phyloP scores from a whole-genome alignment of 169 alveolate genomes.

The Perkinsus marinus region DNA sequence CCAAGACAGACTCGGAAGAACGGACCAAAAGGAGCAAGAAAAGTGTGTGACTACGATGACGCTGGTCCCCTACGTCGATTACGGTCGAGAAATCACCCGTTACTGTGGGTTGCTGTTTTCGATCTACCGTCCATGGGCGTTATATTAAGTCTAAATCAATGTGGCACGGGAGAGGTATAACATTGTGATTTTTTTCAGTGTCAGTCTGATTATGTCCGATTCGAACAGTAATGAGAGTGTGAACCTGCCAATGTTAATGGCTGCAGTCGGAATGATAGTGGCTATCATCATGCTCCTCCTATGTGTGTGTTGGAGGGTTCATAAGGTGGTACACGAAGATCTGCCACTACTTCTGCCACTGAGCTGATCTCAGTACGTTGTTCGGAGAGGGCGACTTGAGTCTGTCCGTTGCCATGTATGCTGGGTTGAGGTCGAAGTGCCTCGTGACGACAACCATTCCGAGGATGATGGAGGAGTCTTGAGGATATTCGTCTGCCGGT shows the following conservation, averaged over 20 bases:
- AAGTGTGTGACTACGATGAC: neutral
- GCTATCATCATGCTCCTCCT: neutral
- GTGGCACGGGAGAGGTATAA: no score
- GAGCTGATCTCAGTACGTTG: neutral
- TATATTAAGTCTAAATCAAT: neutral
- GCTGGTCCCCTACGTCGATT: neutral
- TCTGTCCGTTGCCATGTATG: neutral
- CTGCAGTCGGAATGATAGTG: neutral
- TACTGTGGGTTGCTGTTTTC: neutral
- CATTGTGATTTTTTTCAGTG: no score
- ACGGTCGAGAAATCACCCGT: neutral
- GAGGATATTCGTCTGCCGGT: neutral
- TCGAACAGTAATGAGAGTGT: neutral
- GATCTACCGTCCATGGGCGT: neutral
- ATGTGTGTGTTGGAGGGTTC: neutral
- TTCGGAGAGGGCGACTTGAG: neutral
- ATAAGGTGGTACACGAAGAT: neutral
- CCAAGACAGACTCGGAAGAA: neutral
- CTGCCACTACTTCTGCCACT: no score
- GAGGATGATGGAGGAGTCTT: neutral
- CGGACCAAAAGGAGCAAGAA: neutral
- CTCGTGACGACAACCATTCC: neutral
- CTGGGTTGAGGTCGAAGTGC: neutral
- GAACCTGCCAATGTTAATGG: neutral
- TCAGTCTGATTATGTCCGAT: neutral